Evolutionary conservation across 257 asterid species (phyloP), one percentile per base, ranked within the genome.

Genomic region (Forsythia viridissima): DNA sequence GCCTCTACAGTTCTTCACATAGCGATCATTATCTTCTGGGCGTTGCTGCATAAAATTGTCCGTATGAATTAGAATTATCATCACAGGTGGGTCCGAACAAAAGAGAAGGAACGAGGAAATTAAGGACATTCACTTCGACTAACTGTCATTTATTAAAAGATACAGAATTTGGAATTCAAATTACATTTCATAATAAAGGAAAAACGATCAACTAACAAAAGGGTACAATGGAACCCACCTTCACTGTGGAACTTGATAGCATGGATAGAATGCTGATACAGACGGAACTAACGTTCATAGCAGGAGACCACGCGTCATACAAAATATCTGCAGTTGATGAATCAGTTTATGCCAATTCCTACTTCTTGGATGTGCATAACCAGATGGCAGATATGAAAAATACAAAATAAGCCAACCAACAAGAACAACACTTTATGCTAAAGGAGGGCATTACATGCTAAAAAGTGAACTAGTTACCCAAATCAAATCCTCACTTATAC

Each of bases 291-390:
- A 93, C 97, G 78, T 97, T 95, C 99, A 95, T 93, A 3, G 99
- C 99, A 6, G 99, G 99, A 75, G 99, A 95, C 99, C 99, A 95
- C 2, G 99, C 93, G 85, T 95, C 99, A 36, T 95, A 95, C 73
- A 95, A 75, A 73, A 95, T 95, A 86, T 95, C 99, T 95, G 96
- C 67, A 80, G 63, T 52, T 15, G 55, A 13, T 12, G 55, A 46
- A 46, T 46, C 18, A 46, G 18, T 46, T 46, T 46, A 46, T 12
- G 5, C 6, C 55, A 12, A 12, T 46, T 3, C 51, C 51, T 43
- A 1, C 0, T 5, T 3, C 52, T 12, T 3, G 77, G 61, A 73
- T 46, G 55, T 46, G 55, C 55, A 12, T 0, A 46, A 46, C 18
- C 55, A 0, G 55, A 46, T 12, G 55, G 16, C 5, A 46, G 55